Evolutionary conservation across 805 yeast genomes (phyloP).

Genomic region (Teunomyces stri): DNA sequence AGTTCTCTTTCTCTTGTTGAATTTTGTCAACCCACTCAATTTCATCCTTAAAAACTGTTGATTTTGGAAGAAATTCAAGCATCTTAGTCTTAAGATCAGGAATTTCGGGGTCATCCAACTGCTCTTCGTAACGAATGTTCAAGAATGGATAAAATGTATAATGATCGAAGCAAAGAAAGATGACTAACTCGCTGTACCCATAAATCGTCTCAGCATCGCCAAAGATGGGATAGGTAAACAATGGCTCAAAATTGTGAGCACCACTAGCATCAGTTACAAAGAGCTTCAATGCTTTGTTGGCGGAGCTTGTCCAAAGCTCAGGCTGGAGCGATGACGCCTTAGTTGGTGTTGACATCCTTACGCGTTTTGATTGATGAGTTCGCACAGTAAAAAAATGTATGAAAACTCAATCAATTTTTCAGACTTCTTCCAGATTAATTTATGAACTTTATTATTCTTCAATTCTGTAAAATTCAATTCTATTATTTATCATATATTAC

Average conservation of each 20-base stretch:
- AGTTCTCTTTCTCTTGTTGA: constrained; percentile 45
- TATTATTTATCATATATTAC: too few relatives aligned
- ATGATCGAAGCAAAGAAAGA: constrained; percentile 70
- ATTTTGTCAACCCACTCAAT: constrained; percentile 60
- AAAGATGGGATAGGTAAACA: constrained; percentile 87
- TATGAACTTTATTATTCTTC: too few relatives aligned
- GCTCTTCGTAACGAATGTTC: constrained; percentile 53
- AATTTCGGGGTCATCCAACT: constrained; percentile 51
- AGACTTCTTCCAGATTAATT: too few relatives aligned
- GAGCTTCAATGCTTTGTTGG: constrained; percentile 65
- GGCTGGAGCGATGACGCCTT: constrained; percentile 42
- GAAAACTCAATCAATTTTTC: too few relatives aligned
- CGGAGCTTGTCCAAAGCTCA: constrained; percentile 70
- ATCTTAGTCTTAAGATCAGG: constrained; percentile 60
- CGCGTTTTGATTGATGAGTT: constrained; percentile 1
- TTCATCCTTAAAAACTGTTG: constrained; percentile 62
- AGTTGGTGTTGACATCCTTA: background rate
- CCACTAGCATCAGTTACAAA: constrained; percentile 55
- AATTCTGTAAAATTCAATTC: too few relatives aligned
- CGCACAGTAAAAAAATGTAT: background rate
- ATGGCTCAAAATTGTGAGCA: constrained; percentile 63
- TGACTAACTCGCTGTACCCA: constrained; percentile 71
- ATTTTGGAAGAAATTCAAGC: constrained; percentile 58
- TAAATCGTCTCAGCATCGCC: constrained; percentile 88
- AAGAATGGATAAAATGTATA: constrained; percentile 71